Conservation (phyloP, 805 yeast genomes). For the Starmerella gropengiesseri region DNA sequence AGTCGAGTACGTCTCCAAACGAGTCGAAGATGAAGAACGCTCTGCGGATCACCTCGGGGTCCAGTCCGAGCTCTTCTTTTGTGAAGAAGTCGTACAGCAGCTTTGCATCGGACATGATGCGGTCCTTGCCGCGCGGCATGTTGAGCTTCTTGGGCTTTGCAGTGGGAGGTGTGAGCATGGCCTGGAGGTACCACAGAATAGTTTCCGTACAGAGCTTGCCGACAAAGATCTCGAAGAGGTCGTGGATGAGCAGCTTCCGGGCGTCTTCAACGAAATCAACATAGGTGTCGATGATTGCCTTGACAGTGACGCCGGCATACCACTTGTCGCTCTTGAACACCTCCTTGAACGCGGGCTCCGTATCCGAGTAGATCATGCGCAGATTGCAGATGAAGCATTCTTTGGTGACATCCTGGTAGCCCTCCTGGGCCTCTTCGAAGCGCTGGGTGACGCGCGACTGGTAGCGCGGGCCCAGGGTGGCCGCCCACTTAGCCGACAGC, state of each 20-base stretch:
- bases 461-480: slow-evolving; percentile 56
- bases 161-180: slow-evolving; percentile 37
- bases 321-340: slow-evolving; percentile 54
- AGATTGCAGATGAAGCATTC: slow-evolving; percentile 46
- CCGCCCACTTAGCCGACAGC: slow-evolving; percentile 51
- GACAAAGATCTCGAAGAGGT: slow-evolving; percentile 42
- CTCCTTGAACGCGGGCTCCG: slow-evolving; percentile 47
- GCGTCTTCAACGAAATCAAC: slow-evolving; percentile 63
- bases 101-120: slow-evolving; percentile 52
- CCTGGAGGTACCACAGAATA: slow-evolving; percentile 39
- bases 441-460: slow-evolving; percentile 46
- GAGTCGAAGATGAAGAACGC: slow-evolving; percentile 52
- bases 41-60: slow-evolving; percentile 33
- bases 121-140: slow-evolving; percentile 34
- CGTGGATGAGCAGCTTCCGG: slow-evolving; percentile 41
- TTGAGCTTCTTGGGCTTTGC: slow-evolving; percentile 27
- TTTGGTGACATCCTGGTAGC: slow-evolving; percentile 65
- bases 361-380: slow-evolving; percentile 60
- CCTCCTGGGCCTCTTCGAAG: slow-evolving; percentile 59
- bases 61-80: slow-evolving; percentile 30
- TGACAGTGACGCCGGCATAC: slow-evolving; percentile 51
- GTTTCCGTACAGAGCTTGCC: slow-evolving; percentile 46
- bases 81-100: slow-evolving; percentile 44
- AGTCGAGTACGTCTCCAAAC: slow-evolving; percentile 45
- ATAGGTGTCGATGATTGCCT: slow-evolving; percentile 59